Conservation (phyloP, 768 basidiomycete species). For the Pleurotus tuber-regium region DNA sequence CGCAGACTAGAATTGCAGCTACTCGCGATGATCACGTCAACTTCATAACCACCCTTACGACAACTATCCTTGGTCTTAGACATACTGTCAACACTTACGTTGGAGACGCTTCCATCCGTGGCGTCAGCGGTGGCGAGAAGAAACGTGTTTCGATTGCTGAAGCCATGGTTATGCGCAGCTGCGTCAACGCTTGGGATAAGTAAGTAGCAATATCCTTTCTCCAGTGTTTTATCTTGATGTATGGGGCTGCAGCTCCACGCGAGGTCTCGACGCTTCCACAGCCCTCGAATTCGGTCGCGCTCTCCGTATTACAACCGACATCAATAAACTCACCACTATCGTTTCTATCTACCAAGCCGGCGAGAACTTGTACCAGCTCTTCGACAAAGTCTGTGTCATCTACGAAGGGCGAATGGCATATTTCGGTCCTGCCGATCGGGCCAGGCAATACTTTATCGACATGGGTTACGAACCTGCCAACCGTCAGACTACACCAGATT, state of each 20-base stretch:
- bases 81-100: conserved; percentile 72
- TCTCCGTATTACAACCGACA: conserved; percentile 63
- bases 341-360: conserved; percentile 86
- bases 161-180: conserved; percentile 56
- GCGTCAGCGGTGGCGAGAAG: conserved; percentile 76
- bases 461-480: conserved; percentile 60
- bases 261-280: conserved; percentile 66
- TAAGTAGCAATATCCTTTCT: conserved; percentile 23
- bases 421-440: conserved; percentile 64
- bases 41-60: conserved; percentile 51
- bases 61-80: conserved; percentile 72
- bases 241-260: conserved; percentile 51
- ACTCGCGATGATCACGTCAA: conserved; percentile 42
- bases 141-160: conserved; percentile 84
- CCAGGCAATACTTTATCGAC: conserved; percentile 71
- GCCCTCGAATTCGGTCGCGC: conserved; percentile 72
- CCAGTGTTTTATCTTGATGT: neutral
- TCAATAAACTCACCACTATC: conserved; percentile 52
- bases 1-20: conserved; percentile 47
- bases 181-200: conserved; percentile 79
- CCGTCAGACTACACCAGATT: conserved; percentile 66
- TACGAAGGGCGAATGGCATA: conserved; percentile 77
- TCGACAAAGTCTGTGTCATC: conserved; percentile 74
- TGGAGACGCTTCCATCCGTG: conserved; percentile 73
- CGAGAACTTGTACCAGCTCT: conserved; percentile 60